Base-by-base conservation (phyloP, 2,329 filamentous ascomycete genomes). In the Aschersonia sp. region DNA sequence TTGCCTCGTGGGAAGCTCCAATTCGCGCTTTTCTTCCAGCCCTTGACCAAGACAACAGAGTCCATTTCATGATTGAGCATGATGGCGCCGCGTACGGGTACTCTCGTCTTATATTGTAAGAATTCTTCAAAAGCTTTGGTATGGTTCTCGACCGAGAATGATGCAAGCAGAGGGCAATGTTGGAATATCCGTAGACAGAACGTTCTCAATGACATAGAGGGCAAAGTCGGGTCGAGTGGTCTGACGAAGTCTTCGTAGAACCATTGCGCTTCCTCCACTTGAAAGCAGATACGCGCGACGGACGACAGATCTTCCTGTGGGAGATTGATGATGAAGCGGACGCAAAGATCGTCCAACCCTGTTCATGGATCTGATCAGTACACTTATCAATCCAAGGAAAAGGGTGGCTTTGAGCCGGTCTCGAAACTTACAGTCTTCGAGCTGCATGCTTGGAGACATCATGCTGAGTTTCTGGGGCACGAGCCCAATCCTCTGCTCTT, bases 201-300 rank as follows among this genome's bases (percentile, higher is more conserved):
- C 46, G 75, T 81, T 55, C 86, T 82, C 35, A 98, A 75, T 43
- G 81, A 79, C 73, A 97, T 83, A 48, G 85, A 88, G 5, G 92
- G 92, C 9, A 98, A 75, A 40, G 76, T 76, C 46, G 88, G 83
- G 65, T 96, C 85, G 53, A 92, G 73, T 40, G 90, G 89, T 44
- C 92, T 86, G 63, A 98, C 87, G 63, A 98, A 98, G 67, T 98
- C 92, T 72, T 98, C 92, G 78, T 98, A 98, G 68, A 94, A 98
- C 92, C 92, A 98, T 80, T 98, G 94, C 58, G 92, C 92, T 68
- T 98, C 94, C 67, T 98, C 92, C 57, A 98, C 85, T 68, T 97
- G 89, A 65, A 98, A 98, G 68, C 90, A 97, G 67, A 98, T 92
- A 61, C 92, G 84, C 62, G 88, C 87, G 49, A 95, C 85, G 2